Conservation (phyloP, 805 yeast genomes). For the Candida golubevii region DNA sequence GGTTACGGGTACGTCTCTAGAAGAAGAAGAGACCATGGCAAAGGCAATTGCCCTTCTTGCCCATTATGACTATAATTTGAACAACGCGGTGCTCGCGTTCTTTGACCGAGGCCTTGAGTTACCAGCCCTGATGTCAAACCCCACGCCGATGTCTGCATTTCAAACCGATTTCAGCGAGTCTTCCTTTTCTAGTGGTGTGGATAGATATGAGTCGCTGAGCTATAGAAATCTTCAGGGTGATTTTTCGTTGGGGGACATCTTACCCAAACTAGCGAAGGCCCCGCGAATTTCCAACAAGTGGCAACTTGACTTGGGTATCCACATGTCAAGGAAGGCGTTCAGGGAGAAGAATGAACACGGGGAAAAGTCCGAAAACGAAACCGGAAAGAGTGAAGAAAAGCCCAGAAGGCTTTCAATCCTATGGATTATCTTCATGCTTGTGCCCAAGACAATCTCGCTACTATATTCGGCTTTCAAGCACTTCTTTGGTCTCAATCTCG, state of each 20-base stretch:
- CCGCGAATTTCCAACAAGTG: constrained; percentile 36
- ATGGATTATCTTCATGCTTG: constrained; percentile 47
- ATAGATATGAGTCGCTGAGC: constrained; percentile 10
- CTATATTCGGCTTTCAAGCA: constrained; percentile 32
- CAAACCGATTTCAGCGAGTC: neutral
- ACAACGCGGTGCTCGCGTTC: constrained; percentile 55
- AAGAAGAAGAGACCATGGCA: constrained; percentile 9
- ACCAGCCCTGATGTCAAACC: constrained; percentile 9
- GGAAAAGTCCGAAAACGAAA: neutral
- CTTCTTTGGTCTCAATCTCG: constrained; percentile 19
- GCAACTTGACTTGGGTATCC: constrained; percentile 42
- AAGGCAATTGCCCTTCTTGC: constrained; percentile 14
- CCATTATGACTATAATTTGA: constrained; percentile 49
- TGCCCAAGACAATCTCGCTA: constrained; percentile 50
- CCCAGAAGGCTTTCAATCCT: constrained; percentile 25
- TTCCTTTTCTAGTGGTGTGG: constrained; percentile 9
- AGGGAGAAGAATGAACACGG: constrained; percentile 1
- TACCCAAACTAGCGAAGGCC: constrained; percentile 39
- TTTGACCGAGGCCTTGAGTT: constrained; percentile 48
- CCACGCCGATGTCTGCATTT: neutral
- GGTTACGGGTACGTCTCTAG: constrained; percentile 13
- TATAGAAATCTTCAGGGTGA: constrained; percentile 26
- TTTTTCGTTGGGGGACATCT: constrained; percentile 22
- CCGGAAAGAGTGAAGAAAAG: neutral
- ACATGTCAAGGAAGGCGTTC: constrained; percentile 25